Conservation (phyloP, 2,329 filamentous ascomycete species). For the Sporothrix luriei region DNA sequence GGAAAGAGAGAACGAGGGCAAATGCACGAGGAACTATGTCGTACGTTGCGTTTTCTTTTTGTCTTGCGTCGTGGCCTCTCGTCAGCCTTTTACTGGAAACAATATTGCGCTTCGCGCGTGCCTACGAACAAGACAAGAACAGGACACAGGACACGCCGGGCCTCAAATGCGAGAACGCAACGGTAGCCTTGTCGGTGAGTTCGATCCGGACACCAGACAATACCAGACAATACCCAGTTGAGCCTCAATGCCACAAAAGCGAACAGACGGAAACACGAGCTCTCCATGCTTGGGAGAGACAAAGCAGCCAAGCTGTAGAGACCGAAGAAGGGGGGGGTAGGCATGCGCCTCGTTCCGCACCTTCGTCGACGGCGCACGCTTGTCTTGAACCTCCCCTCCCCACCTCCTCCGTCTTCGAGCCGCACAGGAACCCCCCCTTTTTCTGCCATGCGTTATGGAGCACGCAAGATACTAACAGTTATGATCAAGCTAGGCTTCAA, state of each 20-base stretch:
- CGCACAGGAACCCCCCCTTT: background rate
- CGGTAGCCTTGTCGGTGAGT: constrained; percentile 19
- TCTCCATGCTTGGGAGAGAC: background rate
- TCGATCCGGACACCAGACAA: background rate
- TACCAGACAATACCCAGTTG: background rate
- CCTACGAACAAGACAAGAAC: background rate
- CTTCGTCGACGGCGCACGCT: background rate
- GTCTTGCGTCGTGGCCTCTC: background rate
- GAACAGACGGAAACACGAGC: background rate
- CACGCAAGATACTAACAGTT: constrained; percentile 21
- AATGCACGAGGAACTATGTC: background rate
- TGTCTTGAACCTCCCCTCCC: constrained; percentile 4
- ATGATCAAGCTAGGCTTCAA: background rate
- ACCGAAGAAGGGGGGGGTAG: background rate
- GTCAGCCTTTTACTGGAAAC: constrained; percentile 5
- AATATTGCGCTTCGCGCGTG: constrained; percentile 2
- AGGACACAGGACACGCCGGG: background rate
- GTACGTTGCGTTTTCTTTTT: constrained; percentile 6
- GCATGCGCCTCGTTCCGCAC: constrained; percentile 27
- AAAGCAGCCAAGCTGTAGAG: background rate
- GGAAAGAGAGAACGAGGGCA: background rate
- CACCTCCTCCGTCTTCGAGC: background rate
- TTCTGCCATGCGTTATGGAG: background rate
- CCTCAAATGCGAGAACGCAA: background rate
- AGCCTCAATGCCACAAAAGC: background rate